Percentiles rank a stretch among this genome's conserved stretches.
Evolutionary conservation across 2,329 filamentous ascomycete genomes (phyloP).

Genomic region (Alternaria conjuncta): DNA sequence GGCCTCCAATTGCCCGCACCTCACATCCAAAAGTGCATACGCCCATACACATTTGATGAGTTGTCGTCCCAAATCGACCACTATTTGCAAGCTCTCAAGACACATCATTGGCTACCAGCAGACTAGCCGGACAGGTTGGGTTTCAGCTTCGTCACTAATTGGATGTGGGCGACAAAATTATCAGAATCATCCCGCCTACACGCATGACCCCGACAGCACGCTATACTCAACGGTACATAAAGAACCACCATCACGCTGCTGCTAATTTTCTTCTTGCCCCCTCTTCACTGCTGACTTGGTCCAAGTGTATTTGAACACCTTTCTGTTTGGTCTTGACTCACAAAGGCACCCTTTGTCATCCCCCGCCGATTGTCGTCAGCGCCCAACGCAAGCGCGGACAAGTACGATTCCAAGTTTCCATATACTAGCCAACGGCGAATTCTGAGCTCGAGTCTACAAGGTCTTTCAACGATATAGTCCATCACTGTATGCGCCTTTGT

Average conservation of each 20-base stretch:
- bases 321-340: conserved; percentile 20
- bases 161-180: conserved; percentile 37
- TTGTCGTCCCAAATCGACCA: conserved; percentile 44
- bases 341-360: conserved; percentile 28
- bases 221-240: conserved; percentile 39
- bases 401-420: conserved; percentile 15
- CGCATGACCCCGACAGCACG: conserved; percentile 44
- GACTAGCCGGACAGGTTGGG: conserved; percentile 44
- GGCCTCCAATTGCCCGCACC: conserved; percentile 35
- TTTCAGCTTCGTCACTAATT: conserved; percentile 45
- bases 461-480: conserved; percentile 17
- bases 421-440: conserved; percentile 19
- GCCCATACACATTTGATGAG: conserved; percentile 46
- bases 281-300: neutral
- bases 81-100: conserved; percentile 31
- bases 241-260: conserved; percentile 28
- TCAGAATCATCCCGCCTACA: conserved; percentile 45
- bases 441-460: conserved; percentile 14
- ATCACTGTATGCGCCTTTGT: conserved; percentile 20
- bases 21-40: conserved; percentile 28
- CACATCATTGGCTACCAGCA: conserved; percentile 37
- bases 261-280: conserved; percentile 6
- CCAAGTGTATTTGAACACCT: neutral
- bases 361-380: conserved; percentile 26
- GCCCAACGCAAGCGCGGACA: conserved; percentile 30